These are phyloP conservation scores for Lipomyces sp. DNA, from an alignment of 805 yeast genomes.

Conservation along the genomic window DNA sequence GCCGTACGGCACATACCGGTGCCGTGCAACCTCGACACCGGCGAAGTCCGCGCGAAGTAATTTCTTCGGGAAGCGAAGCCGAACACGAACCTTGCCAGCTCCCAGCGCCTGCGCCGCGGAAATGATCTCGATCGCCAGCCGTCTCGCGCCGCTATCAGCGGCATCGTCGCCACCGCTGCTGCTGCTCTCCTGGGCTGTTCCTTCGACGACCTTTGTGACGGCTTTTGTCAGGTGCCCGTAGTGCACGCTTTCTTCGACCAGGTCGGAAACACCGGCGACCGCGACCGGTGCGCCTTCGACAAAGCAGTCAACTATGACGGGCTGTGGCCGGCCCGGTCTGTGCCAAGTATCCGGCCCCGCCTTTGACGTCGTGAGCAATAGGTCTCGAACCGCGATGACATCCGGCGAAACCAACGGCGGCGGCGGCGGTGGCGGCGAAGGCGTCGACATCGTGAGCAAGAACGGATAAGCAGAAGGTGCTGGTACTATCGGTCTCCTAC, in stretches of 20 bases:
- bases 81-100: constrained; percentile 45
- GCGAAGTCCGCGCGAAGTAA: constrained; percentile 56
- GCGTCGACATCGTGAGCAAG: no score
- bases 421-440: no score
- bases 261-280: constrained; percentile 76
- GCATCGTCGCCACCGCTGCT: neutral
- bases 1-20: constrained; percentile 28
- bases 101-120: constrained; percentile 47
- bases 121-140: constrained; percentile 48
- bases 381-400: constrained; percentile 9
- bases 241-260: constrained; percentile 75
- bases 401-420: constrained; percentile 25
- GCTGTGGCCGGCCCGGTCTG: constrained; percentile 49
- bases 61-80: constrained; percentile 50
- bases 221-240: constrained; percentile 79
- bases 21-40: constrained; percentile 44
- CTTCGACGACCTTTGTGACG: constrained; percentile 52
- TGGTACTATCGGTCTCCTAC: no score
- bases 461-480: no score
- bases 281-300: constrained; percentile 60
- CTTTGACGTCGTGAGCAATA: constrained; percentile 56
- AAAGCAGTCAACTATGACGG: constrained; percentile 56
- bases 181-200: constrained; percentile 39
- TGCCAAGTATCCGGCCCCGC: constrained; percentile 27
- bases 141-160: constrained; percentile 33